A percentile compares a stretch with the other conserved stretches of the same genome.
phyloP scores from a whole-genome alignment of 345 rosid species.

The Camelina hispida region DNA sequence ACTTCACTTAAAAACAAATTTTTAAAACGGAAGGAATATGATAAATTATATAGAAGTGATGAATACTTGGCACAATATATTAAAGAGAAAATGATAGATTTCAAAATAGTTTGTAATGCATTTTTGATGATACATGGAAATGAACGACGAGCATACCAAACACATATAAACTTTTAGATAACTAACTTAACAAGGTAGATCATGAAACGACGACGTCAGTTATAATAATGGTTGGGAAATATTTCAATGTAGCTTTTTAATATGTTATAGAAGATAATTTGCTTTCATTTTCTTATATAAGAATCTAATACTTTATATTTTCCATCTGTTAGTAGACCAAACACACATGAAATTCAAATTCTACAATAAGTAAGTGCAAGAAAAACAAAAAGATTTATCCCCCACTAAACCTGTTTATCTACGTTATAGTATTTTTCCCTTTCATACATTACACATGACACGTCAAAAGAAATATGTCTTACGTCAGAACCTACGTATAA shows the following conservation, averaged over 20 bases:
- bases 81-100: background rate
- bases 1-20: no score
- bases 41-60: no score
- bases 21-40: no score
- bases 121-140: background rate
- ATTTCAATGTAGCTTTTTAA: background rate
- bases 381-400: background rate
- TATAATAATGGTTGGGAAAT: background rate
- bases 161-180: background rate
- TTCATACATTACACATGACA: constrained; percentile 19
- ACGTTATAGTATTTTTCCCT: constrained; percentile 6
- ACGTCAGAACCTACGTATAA: constrained; percentile 27
- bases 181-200: background rate
- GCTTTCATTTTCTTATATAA: background rate
- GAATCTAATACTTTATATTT: background rate
- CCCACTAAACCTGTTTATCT: constrained; percentile 12
- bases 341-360: constrained; percentile 6
- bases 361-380: constrained; percentile 22
- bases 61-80: no score
- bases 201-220: background rate
- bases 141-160: background rate
- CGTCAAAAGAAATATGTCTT: constrained; percentile 32
- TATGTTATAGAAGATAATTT: background rate
- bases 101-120: background rate
- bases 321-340: background rate